Evolutionary conservation across 352 stramenopile genomes (phyloP).

Genomic region (Hyphochytrium catenoides): DNA sequence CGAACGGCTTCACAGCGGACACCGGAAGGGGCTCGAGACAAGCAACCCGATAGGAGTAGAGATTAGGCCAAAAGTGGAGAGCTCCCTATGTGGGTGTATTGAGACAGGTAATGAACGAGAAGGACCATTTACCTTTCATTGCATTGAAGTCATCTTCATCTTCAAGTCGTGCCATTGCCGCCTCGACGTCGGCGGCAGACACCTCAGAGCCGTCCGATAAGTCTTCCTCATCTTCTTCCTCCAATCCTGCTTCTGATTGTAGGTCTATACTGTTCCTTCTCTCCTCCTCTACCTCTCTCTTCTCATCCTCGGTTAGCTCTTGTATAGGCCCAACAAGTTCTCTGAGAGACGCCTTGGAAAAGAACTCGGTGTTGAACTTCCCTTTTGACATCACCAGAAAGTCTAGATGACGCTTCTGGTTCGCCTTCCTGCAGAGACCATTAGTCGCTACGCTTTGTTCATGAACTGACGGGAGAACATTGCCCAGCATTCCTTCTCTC

Average conservation of each 20-base stretch:
- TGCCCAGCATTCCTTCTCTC: too few species aligned
- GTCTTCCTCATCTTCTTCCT: constrained; percentile 12
- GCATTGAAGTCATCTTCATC: constrained; percentile 83
- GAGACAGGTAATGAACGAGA: too few species aligned
- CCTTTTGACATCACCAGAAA: constrained; percentile 64
- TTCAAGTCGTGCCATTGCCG: constrained; percentile 80
- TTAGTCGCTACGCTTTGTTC: too few species aligned
- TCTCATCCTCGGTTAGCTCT: constrained; percentile 2
- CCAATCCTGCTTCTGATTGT: constrained; percentile 12
- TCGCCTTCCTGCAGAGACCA: too few species aligned
- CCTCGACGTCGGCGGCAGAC: constrained; percentile 49
- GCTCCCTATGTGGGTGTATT: too few species aligned
- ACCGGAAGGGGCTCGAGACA: too few species aligned
- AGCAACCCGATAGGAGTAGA: too few species aligned
- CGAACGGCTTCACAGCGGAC: too few species aligned
- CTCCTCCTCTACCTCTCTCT: constrained; percentile 10
- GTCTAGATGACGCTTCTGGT: constrained; percentile 92
- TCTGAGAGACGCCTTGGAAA: constrained; percentile 53
- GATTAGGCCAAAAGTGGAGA: too few species aligned
- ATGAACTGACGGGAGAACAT: too few species aligned
- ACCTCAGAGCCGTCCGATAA: constrained; percentile 27
- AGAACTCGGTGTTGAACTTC: constrained; percentile 52
- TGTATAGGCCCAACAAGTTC: constrained; percentile 47
- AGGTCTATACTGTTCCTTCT: constrained; percentile 13
- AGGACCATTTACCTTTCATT: constrained; percentile 65